Percentiles rank a stretch among this genome's conserved stretches.
These are phyloP conservation scores for Botrytis sinoallii DNA, from an alignment of 2,329 filamentous ascomycete genomes.

Conservation along the genomic window DNA sequence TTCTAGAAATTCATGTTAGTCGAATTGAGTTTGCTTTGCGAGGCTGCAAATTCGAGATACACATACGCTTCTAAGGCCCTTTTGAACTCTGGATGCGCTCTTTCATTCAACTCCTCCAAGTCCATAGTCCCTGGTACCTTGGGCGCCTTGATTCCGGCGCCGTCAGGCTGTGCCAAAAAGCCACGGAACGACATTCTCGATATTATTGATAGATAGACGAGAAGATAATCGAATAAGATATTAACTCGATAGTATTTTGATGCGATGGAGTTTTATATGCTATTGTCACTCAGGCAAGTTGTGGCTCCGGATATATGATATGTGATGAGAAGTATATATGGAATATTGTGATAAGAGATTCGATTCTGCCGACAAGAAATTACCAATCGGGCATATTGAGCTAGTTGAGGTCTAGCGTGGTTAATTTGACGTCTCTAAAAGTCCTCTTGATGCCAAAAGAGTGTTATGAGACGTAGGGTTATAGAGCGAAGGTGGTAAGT, in stretches of 20 bases:
- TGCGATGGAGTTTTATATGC: not conserved
- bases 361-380: not conserved
- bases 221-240: not conserved
- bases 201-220: not conserved
- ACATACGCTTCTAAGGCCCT: not conserved
- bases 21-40: not conserved
- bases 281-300: not conserved
- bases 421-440: not conserved
- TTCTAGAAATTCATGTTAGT: not conserved
- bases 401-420: not conserved
- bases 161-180: not conserved
- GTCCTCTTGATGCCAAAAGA: not conserved
- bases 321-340: not conserved
- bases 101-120: not conserved
- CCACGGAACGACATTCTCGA: not conserved
- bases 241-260: not conserved
- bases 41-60: not conserved
- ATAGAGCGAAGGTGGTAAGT: not conserved
- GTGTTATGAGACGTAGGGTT: not conserved
- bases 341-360: not conserved
- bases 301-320: not conserved
- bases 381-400: no score
- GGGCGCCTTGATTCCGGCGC: not conserved
- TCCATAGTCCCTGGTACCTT: no score
- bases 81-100: not conserved